These are phyloP conservation scores for Cronartium quercuum DNA, from an alignment of 1,284 basidiomycete genomes.

Conservation along the genomic window DNA sequence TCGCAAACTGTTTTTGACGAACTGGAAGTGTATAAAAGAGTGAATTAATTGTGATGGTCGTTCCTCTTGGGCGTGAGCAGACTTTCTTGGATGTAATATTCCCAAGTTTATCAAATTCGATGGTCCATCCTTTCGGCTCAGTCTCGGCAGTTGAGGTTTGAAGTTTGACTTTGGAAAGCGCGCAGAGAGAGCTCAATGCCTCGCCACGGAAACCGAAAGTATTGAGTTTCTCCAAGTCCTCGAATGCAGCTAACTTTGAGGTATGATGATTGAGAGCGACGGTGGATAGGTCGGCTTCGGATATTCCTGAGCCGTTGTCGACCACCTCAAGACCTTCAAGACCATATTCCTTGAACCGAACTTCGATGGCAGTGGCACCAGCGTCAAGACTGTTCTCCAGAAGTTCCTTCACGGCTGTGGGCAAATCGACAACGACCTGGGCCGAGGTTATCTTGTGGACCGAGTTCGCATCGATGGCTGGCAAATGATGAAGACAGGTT, in stretches of 20 bases:
- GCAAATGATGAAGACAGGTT: too few relatives aligned
- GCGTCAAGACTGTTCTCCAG: slow-evolving; percentile 96
- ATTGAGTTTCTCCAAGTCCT: slow-evolving; percentile 65
- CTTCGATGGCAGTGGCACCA: slow-evolving; percentile 82
- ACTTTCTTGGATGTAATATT: slow-evolving; percentile 35
- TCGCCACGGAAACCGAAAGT: slow-evolving; percentile 97
- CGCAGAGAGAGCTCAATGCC: slow-evolving; percentile 86
- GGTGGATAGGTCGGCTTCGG: slow-evolving; percentile 65
- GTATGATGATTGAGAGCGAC: slow-evolving; percentile 94
- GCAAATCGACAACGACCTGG: slow-evolving; percentile 89
- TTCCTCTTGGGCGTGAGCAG: slow-evolving; percentile 58
- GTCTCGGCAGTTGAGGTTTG: slow-evolving; percentile 23
- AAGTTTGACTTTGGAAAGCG: slow-evolving; percentile 59
- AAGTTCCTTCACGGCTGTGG: slow-evolving; percentile 87
- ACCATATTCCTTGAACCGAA: slow-evolving; percentile 84
- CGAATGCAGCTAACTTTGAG: slow-evolving; percentile 75
- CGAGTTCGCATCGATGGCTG: slow-evolving; percentile 66
- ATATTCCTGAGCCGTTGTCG: slow-evolving; percentile 87
- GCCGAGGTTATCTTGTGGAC: slow-evolving; percentile 83
- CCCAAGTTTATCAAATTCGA: slow-evolving; percentile 37
- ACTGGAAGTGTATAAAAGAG: slow-evolving; percentile 82
- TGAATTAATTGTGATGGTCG: slow-evolving; percentile 68
- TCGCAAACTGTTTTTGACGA: slow-evolving; percentile 80
- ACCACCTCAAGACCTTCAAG: slow-evolving; percentile 77
- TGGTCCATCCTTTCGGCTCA: slow-evolving; percentile 33